phyloP scores from a whole-genome alignment of 1,284 basidiomycete species.

The Bjerkandera adusta region DNA sequence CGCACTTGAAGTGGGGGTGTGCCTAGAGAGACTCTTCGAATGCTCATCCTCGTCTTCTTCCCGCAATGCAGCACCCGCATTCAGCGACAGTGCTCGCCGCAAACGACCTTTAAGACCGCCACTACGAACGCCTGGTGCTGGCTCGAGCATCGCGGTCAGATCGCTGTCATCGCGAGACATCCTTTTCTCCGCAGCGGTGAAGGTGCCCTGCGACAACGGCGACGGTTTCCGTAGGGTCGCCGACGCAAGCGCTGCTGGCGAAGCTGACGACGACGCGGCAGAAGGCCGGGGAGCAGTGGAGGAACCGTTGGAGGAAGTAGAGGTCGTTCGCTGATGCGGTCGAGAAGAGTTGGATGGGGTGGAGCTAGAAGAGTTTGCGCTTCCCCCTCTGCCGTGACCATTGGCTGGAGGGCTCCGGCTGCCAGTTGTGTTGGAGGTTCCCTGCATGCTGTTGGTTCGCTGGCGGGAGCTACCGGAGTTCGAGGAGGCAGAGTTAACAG shows the following conservation, averaged over 20 bases:
- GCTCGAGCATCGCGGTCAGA: conserved; percentile 53
- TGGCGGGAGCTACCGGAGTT: conserved; percentile 42
- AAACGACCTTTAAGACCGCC: conserved; percentile 76
- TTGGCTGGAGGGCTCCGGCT: conserved; percentile 28
- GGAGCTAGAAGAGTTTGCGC: conserved; percentile 23
- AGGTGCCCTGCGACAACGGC: conserved; percentile 71
- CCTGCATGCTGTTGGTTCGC: conserved; percentile 56
- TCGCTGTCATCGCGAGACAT: conserved; percentile 79
- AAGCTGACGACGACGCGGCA: conserved; percentile 29
- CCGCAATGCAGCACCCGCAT: conserved; percentile 53
- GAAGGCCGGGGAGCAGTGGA: conserved; percentile 33
- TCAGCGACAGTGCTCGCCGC: conserved; percentile 72
- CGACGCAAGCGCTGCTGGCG: conserved; percentile 30
- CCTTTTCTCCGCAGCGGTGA: conserved; percentile 64
- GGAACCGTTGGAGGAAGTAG: conserved; percentile 37
- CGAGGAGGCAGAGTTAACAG: conserved; percentile 63
- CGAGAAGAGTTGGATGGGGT: conserved; percentile 29
- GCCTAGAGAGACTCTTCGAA: conserved; percentile 18
- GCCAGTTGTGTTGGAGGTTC: conserved; percentile 24
- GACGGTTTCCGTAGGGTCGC: conserved; percentile 63
- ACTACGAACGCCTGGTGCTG: conserved; percentile 45
- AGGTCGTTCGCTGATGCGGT: conserved; percentile 43
- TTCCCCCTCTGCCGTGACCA: conserved; percentile 25
- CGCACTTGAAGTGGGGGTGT: conserved; percentile 16
- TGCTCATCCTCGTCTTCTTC: conserved; percentile 55